Conservation (phyloP, 179 eudicot species). For the Corrigiola litoralis region DNA sequence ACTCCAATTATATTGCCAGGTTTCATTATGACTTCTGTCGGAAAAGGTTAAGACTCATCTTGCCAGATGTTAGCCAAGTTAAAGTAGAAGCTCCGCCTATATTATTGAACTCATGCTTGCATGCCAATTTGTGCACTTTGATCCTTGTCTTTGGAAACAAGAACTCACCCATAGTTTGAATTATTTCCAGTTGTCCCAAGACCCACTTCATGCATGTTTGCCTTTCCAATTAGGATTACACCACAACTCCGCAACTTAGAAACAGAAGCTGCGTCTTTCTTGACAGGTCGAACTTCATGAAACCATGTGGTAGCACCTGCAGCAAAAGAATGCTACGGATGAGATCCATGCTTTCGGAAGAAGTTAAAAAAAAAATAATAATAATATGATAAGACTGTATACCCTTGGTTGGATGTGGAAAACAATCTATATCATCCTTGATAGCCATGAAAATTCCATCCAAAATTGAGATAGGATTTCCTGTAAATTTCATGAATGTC, state of each 20-base stretch:
- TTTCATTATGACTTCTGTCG: no score
- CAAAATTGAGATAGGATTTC: conserved; percentile 69
- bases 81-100: background rate
- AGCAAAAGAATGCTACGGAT: conserved; percentile 9
- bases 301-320: conserved; percentile 89
- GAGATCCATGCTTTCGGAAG: conserved; percentile 1
- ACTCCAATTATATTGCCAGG: no score
- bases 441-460: conserved; percentile 91
- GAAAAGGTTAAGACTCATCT: no score
- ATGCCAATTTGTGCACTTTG: background rate
- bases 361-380: background rate
- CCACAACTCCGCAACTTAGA: conserved; percentile 91
- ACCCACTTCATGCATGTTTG: conserved; percentile 98
- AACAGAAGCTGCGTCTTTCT: conserved; percentile 74
- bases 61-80: no score
- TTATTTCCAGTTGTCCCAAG: conserved; percentile 91
- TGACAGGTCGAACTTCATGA: conserved; percentile 70
- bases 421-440: conserved; percentile 96
- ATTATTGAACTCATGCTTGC: background rate
- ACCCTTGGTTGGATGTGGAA: conserved; percentile 83
- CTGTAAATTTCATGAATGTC: conserved; percentile 39
- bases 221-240: conserved; percentile 86
- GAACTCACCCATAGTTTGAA: conserved; percentile 77
- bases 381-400: background rate
- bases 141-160: background rate